Base-by-base conservation (phyloP, 768 basidiomycete species). In the Leccinum subgranulosum region DNA sequence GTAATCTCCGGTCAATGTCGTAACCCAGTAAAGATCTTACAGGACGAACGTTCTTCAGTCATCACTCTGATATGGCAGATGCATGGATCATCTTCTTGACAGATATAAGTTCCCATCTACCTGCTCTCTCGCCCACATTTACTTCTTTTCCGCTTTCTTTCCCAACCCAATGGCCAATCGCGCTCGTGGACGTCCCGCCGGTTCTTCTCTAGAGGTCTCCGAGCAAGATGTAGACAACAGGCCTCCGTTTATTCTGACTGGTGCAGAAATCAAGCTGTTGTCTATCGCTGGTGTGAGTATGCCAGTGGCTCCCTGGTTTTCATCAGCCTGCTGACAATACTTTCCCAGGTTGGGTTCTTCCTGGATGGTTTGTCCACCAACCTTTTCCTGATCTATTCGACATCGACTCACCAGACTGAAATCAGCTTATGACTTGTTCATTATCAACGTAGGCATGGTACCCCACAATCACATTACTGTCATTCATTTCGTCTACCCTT, bases 371-470 rank as follows among this genome's bases (percentile, higher is more conserved):
- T 46, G 80, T 68, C 41, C 27, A n/a, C 19, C 15, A 7, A 10
- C 9, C 21, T 28, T 12, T 41, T 25, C 49, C 7, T 23, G 27
- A 27, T 45, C 39, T 50, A 28, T 33, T 23, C 17, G 19, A 45
- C 21, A 39, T 31, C 6, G 14, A 21, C 46, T 68, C 7, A 63
- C 54, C 15, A 54, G 56, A n/a, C 12, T 33, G n/a, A n/a, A 25
- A 49, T 21, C 58, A 85, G 86, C 86, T 5, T 88, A 88, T 61
- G 86, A 88, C 66, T 73, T 88, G 6, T 88, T 87, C 72, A 80
- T 87, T 60, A 86, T 88, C 68, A 87, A 87, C 68, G 84, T 83
- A 58, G 48, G 82, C 63, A 6, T 3, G 5, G 7, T 19, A 4
- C 31, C 6, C 11, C 15, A 17, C 29, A 17, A 10, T n/a, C 9